Evolutionary conservation across 768 basidiomycete genomes (phyloP).

Genomic region (Sporobolomyces phaffii): DNA sequence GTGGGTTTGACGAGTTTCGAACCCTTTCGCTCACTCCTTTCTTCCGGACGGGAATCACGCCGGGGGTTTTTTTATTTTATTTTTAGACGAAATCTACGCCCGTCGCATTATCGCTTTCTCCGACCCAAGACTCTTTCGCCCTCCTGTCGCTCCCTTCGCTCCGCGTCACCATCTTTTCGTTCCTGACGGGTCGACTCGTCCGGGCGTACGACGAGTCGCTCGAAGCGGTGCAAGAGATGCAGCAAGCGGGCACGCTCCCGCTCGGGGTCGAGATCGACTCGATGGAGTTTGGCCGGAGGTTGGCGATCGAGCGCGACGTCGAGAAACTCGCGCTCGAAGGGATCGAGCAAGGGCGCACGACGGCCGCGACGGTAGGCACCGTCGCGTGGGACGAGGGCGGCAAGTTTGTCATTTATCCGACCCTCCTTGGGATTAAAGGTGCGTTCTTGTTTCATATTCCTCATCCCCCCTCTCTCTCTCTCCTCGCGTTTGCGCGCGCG

Average conservation of each 20-base stretch:
- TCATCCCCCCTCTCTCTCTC: too few species aligned
- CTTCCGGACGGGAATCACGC: too few species aligned
- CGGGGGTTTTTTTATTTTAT: too few species aligned
- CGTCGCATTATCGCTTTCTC: constrained; percentile 84
- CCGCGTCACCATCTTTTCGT: constrained; percentile 87
- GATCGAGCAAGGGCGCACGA: constrained; percentile 51
- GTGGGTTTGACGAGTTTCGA: too few species aligned
- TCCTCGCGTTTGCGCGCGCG: too few species aligned
- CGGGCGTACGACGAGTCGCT: constrained; percentile 94
- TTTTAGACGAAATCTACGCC: constrained; percentile 92
- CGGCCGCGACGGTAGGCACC: constrained; percentile 60
- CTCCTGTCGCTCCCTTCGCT: constrained; percentile 91
- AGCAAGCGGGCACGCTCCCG: constrained; percentile 76
- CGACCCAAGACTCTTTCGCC: constrained; percentile 78
- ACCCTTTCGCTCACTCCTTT: too few species aligned
- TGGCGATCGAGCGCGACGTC: constrained; percentile 84
- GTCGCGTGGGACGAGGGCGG: constrained; percentile 98
- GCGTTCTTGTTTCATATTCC: too few species aligned
- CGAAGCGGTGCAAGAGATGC: constrained; percentile 92
- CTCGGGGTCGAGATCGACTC: constrained; percentile 66
- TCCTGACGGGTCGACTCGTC: constrained; percentile 78
- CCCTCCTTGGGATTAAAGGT: constrained; percentile 93
- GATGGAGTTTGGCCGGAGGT: constrained; percentile 98
- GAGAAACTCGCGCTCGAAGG: constrained; percentile 51
- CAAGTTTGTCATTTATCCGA: constrained; percentile 87